A percentile compares a stretch with the other conserved stretches of the same genome.
Evolutionary conservation across 495 filamentous ascomycete genomes (phyloP).

Genomic region (Lineolata rhizophorae): DNA sequence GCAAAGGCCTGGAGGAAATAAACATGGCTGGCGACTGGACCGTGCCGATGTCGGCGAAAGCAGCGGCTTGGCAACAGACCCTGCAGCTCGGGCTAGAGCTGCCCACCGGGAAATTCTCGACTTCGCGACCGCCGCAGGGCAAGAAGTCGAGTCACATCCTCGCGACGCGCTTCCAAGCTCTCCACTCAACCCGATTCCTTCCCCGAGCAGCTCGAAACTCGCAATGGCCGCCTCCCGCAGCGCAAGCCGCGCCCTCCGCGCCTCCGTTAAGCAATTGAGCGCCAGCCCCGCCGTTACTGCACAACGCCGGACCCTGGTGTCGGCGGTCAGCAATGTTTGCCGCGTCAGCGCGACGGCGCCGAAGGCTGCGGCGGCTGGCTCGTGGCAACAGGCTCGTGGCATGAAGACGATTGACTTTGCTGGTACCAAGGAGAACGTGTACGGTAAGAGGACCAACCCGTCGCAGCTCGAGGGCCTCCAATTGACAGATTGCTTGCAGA

Average conservation of each 20-base stretch:
- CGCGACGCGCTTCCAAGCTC: too few species aligned
- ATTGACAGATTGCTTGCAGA: constrained; percentile 28
- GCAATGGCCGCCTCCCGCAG: constrained; percentile 66
- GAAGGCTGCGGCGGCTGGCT: constrained; percentile 25
- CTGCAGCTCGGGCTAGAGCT: too few species aligned
- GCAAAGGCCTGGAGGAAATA: too few species aligned
- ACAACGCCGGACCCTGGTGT: constrained; percentile 48
- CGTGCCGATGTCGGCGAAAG: too few species aligned
- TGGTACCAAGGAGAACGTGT: constrained; percentile 76
- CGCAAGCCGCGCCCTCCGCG: constrained; percentile 63
- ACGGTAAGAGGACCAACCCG: constrained; percentile 32
- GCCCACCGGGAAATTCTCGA: too few species aligned
- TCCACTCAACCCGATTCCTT: too few species aligned
- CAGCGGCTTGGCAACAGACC: too few species aligned
- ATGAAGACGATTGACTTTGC: constrained; percentile 90
- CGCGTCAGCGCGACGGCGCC: constrained; percentile 21
- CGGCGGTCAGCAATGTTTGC: constrained; percentile 35
- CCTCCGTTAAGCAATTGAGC: constrained; percentile 40
- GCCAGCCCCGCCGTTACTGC: constrained; percentile 23
- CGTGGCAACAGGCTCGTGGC: constrained; percentile 46
- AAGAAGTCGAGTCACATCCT: too few species aligned
- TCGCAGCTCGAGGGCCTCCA: constrained; percentile 3
- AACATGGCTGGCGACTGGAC: too few species aligned
- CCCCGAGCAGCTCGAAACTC: too few species aligned
- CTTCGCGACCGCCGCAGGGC: too few species aligned